Conservation (phyloP, 2,329 filamentous ascomycete species). For the Hortaea werneckii region DNA sequence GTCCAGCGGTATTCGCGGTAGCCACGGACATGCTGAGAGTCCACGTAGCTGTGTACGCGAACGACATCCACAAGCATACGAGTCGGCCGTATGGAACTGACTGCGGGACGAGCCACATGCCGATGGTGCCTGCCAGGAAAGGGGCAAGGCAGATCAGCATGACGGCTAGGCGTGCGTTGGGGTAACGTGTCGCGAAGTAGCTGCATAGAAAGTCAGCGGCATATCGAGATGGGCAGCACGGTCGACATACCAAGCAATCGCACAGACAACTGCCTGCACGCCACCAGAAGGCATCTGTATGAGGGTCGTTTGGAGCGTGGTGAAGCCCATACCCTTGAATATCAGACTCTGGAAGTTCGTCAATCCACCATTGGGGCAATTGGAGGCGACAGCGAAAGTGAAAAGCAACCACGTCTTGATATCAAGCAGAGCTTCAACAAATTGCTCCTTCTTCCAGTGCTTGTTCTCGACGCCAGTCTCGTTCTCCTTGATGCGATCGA, state of each 20-base stretch:
- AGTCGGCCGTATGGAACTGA: neutral
- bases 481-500: constrained; percentile 31
- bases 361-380: constrained; percentile 46
- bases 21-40: constrained; percentile 35
- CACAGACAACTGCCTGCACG: too few relatives aligned
- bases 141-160: neutral
- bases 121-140: neutral
- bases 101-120: neutral
- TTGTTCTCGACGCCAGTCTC: constrained; percentile 47
- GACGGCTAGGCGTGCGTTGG: too few relatives aligned
- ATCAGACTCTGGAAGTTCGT: constrained; percentile 50
- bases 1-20: constrained; percentile 43
- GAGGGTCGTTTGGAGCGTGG: constrained; percentile 43
- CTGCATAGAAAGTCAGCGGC: constrained; percentile 20
- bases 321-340: constrained; percentile 48
- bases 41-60: neutral
- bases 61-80: neutral
- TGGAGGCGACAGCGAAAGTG: constrained; percentile 40
- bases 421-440: constrained; percentile 40
- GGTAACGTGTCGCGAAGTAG: too few relatives aligned
- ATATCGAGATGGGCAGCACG: too few relatives aligned
- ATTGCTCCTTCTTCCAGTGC: constrained; percentile 31
- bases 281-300: constrained; percentile 39
- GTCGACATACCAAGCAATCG: too few relatives aligned
- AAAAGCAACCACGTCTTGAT: constrained; percentile 32